Evolutionary conservation across 805 yeast species (phyloP).

Genomic region (Cephaloascus albidus): DNA sequence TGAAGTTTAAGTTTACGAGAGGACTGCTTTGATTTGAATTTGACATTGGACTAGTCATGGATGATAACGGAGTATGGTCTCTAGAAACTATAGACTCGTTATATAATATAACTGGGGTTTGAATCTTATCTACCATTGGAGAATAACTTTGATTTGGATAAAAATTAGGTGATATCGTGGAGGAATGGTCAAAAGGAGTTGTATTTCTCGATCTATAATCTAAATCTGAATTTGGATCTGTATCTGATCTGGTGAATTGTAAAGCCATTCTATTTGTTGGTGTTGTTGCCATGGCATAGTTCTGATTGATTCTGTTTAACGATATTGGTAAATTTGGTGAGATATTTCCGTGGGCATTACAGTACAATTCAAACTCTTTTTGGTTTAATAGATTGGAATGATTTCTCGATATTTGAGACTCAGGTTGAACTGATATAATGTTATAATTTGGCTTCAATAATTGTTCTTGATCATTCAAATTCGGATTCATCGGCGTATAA

Average conservation of each 20-base stretch:
- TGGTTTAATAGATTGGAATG: not conserved
- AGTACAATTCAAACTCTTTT: not conserved
- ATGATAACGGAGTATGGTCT: not conserved
- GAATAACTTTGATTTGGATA: not conserved
- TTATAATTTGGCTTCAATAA: not conserved
- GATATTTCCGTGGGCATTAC: not conserved
- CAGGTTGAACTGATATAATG: not conserved
- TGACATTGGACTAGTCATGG: not conserved
- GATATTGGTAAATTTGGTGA: not conserved
- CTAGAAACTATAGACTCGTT: not conserved
- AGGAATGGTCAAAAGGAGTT: not conserved
- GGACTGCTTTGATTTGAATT: not conserved
- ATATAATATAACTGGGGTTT: not conserved
- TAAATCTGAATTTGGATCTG: not conserved
- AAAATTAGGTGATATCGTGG: not conserved
- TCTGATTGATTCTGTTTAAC: too few relatives aligned
- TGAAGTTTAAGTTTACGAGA: not conserved
- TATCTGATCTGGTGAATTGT: not conserved
- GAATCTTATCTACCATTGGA: not conserved
- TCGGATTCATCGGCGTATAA: not conserved
- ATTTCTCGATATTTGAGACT: not conserved
- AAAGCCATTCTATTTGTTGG: not conserved
- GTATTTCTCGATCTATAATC: not conserved
- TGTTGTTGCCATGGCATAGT: not conserved
- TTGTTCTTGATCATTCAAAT: not conserved